Conservation (phyloP, 768 basidiomycete species). For the Harrya chromipes region DNA sequence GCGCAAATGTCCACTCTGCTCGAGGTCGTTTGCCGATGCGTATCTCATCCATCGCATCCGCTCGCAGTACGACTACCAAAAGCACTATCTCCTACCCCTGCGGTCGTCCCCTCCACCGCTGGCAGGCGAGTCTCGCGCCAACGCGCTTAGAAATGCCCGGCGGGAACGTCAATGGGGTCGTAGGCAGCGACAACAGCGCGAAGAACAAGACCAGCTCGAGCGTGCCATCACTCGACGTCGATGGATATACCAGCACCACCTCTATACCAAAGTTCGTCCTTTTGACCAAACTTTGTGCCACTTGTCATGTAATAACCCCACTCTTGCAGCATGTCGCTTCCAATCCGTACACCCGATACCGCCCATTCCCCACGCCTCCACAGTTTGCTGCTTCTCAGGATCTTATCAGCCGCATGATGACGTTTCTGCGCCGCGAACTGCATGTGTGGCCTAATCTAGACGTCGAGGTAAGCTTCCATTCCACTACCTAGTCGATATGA, state of each 20-base stretch:
- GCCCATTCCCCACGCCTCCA: constrained; percentile 84
- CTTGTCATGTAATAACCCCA: not conserved
- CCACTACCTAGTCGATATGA: constrained; percentile 6
- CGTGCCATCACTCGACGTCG: constrained; percentile 67
- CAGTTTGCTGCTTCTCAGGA: constrained; percentile 80
- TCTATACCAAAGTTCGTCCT: constrained; percentile 79
- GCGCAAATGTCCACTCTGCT: constrained; percentile 73
- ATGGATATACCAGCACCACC: constrained; percentile 75
- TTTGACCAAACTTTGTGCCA: not conserved
- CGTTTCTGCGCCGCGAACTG: constrained; percentile 81
- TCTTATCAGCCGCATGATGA: constrained; percentile 69
- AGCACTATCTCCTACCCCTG: constrained; percentile 70
- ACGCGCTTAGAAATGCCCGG: constrained; percentile 30
- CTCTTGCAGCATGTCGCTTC: constrained; percentile 82
- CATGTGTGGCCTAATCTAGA: constrained; percentile 88
- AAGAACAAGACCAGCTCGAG: constrained; percentile 70
- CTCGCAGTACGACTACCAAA: constrained; percentile 77
- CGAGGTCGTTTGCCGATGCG: constrained; percentile 56
- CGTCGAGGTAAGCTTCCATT: constrained; percentile 61
- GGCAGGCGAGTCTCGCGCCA: constrained; percentile 25
- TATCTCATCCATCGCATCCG: constrained; percentile 80
- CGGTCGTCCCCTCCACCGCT: constrained; percentile 46
- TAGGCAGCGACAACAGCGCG: constrained; percentile 45
- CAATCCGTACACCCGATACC: constrained; percentile 80
- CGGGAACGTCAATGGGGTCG: constrained; percentile 56